A percentile compares a stretch with the other conserved stretches of the same genome.
phyloP scores from a whole-genome alignment of 2,329 filamentous ascomycete genomes.

The Colletotrichum lentis region DNA sequence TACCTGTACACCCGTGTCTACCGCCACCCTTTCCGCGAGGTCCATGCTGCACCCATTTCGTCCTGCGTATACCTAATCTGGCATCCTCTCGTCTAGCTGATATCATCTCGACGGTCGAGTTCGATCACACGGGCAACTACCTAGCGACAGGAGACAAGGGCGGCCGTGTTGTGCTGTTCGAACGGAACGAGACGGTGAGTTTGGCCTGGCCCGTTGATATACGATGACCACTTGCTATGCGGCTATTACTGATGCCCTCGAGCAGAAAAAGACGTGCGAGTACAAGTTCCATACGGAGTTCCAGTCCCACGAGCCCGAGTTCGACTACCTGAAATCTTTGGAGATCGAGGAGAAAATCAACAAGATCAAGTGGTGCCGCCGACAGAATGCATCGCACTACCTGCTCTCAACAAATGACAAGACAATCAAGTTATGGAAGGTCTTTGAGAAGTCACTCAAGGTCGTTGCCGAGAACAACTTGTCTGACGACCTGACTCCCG shows the following conservation, averaged over 20 bases:
- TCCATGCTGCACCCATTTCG: not conserved
- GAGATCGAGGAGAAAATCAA: constrained; percentile 99
- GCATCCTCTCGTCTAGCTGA: constrained; percentile 65
- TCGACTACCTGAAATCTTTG: constrained; percentile 98
- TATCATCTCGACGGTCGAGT: constrained; percentile 91
- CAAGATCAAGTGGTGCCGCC: constrained; percentile 99
- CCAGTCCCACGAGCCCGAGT: constrained; percentile 98
- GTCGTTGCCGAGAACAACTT: constrained; percentile 99
- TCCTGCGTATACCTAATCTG: constrained; percentile 42
- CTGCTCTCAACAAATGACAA: constrained; percentile 99
- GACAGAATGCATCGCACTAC: constrained; percentile 98
- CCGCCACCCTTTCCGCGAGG: not conserved
- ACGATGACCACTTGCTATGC: not conserved
- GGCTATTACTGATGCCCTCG: constrained; percentile 45
- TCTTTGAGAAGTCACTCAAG: constrained; percentile 99
- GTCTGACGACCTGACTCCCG: constrained; percentile 89
- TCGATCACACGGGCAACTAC: constrained; percentile 90
- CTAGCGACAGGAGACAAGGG: constrained; percentile 91
- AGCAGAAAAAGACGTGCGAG: constrained; percentile 98
- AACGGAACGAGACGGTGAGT: constrained; percentile 93
- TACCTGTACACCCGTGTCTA: not conserved
- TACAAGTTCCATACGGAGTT: constrained; percentile 99
- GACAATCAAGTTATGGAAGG: constrained; percentile 99
- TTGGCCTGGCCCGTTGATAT: not conserved
- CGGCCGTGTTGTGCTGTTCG: constrained; percentile 84